A percentile compares a stretch with the other conserved stretches of the same genome.
Evolutionary conservation across 495 filamentous ascomycete species (phyloP).

Genomic region (Talaromyces borbonicus): DNA sequence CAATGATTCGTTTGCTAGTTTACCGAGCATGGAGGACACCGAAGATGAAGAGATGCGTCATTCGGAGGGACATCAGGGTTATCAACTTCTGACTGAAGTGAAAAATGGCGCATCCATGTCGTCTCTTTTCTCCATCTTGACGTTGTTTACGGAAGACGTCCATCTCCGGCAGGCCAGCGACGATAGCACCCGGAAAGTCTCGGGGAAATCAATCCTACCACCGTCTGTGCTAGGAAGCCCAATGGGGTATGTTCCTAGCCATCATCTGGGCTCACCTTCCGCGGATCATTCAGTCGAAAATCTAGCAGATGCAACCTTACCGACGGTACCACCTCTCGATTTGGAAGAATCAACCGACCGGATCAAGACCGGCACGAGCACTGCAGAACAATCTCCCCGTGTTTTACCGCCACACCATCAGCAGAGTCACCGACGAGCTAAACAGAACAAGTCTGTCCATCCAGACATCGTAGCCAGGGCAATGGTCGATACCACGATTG

Average conservation of each 20-base stretch:
- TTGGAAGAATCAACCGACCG: slow-evolving; percentile 40
- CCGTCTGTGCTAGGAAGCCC: slow-evolving; percentile 39
- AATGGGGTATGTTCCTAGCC: slow-evolving; percentile 27
- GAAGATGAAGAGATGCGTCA: slow-evolving; percentile 58
- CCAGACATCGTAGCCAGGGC: slow-evolving; percentile 94
- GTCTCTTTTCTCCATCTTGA: slow-evolving; percentile 92
- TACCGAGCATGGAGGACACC: slow-evolving; percentile 23
- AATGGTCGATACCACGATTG: slow-evolving; percentile 96
- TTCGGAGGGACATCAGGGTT: slow-evolving; percentile 58
- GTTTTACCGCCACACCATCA: slow-evolving; percentile 1
- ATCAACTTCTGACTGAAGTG: slow-evolving; percentile 92
- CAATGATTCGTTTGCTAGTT: slow-evolving; percentile 14
- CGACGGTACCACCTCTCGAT: slow-evolving; percentile 62
- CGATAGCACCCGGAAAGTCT: slow-evolving; percentile 37
- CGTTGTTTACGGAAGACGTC: slow-evolving; percentile 91
- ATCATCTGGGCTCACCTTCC: slow-evolving; percentile 9
- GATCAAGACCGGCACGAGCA: slow-evolving; percentile 12
- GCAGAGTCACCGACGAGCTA: slow-evolving; percentile 11
- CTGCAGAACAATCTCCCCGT: slow-evolving; percentile 11
- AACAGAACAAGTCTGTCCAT: slow-evolving; percentile 63
- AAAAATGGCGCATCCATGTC: slow-evolving; percentile 99
- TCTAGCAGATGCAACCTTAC: slow-evolving; percentile 22
- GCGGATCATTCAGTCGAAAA: slow-evolving; percentile 9
- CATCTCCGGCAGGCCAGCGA: slow-evolving; percentile 60
- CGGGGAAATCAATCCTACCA: slow-evolving; percentile 32